These are phyloP conservation scores for Blumeriella jaapii DNA, from an alignment of 2,329 filamentous ascomycete species.

Conservation along the genomic window DNA sequence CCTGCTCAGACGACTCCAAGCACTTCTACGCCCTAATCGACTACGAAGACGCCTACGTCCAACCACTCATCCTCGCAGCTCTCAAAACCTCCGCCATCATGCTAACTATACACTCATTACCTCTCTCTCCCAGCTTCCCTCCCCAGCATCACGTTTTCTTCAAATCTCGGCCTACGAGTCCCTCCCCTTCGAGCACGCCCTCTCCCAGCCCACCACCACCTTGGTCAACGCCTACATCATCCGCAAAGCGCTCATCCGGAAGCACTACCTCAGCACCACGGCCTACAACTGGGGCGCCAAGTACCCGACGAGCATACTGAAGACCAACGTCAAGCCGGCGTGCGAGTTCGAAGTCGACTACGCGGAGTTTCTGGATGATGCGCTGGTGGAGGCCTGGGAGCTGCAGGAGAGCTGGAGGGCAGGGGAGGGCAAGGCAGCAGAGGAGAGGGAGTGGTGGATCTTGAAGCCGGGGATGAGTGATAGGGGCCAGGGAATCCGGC, in stretches of 20 bases:
- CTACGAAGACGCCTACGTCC: constrained; percentile 83
- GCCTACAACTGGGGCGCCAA: constrained; percentile 80
- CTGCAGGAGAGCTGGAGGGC: constrained; percentile 63
- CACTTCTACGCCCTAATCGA: constrained; percentile 61
- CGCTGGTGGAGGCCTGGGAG: constrained; percentile 82
- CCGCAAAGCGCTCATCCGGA: constrained; percentile 89
- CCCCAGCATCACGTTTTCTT: constrained; percentile 31
- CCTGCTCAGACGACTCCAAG: constrained; percentile 11
- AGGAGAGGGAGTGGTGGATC: constrained; percentile 81
- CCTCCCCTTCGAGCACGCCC: constrained; percentile 70
- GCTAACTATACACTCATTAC: constrained; percentile 43
- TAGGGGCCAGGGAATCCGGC: constrained; percentile 78
- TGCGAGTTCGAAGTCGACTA: constrained; percentile 93
- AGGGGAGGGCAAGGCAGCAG: constrained; percentile 40
- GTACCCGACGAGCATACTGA: constrained; percentile 59
- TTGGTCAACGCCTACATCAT: constrained; percentile 88
- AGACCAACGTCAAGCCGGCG: constrained; percentile 59
- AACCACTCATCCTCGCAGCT: constrained; percentile 71
- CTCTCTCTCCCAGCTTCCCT: constrained; percentile 29
- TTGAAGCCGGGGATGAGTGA: constrained; percentile 97
- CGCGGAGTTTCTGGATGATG: constrained; percentile 91
- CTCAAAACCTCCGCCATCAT: constrained; percentile 47
- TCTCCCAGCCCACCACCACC: constrained; percentile 46
- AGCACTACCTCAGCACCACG: constrained; percentile 83
- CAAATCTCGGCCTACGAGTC: constrained; percentile 82